These are phyloP conservation scores for Neurospora sp. DNA, from an alignment of 495 filamentous ascomycete species.

Conservation along the genomic window DNA sequence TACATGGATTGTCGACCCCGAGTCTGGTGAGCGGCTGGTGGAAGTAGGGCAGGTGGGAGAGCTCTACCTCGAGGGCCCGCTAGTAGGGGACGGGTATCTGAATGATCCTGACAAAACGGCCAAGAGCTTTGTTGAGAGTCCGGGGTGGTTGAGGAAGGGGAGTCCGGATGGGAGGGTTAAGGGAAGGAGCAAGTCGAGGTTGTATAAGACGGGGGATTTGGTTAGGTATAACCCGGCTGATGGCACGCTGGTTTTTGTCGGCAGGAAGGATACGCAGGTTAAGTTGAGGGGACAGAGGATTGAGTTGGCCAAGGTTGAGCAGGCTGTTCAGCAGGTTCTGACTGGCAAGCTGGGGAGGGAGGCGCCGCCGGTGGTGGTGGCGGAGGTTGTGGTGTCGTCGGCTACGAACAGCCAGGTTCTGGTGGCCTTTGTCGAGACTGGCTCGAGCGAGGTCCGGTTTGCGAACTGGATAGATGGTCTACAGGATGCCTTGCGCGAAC, in stretches of 20 bases:
- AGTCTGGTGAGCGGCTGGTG: slow-evolving; percentile 45
- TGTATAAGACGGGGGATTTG: slow-evolving; percentile 46
- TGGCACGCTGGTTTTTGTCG: slow-evolving; percentile 19
- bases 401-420: slow-evolving; percentile 2
- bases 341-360: slow-evolving; percentile 3
- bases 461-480: neutral
- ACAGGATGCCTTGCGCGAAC: neutral
- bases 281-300: slow-evolving; percentile 32
- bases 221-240: slow-evolving; percentile 37
- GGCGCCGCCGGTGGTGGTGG: slow-evolving; percentile 8
- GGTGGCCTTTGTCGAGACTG: neutral
- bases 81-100: slow-evolving; percentile 52
- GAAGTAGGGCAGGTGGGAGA: slow-evolving; percentile 65
- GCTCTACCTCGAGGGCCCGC: slow-evolving; percentile 59
- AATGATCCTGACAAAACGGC: slow-evolving; percentile 51
- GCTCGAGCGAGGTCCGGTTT: neutral
- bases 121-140: slow-evolving; percentile 35
- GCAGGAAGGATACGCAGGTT: slow-evolving; percentile 32
- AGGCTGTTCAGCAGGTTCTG: neutral
- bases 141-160: neutral
- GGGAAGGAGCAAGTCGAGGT: neutral
- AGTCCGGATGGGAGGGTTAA: neutral
- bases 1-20: slow-evolving; percentile 49
- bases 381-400: slow-evolving; percentile 22
- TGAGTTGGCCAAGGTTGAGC: slow-evolving; percentile 30